phyloP scores from a whole-genome alignment of 1,284 basidiomycete species.

The Apiotrichum gracile region DNA sequence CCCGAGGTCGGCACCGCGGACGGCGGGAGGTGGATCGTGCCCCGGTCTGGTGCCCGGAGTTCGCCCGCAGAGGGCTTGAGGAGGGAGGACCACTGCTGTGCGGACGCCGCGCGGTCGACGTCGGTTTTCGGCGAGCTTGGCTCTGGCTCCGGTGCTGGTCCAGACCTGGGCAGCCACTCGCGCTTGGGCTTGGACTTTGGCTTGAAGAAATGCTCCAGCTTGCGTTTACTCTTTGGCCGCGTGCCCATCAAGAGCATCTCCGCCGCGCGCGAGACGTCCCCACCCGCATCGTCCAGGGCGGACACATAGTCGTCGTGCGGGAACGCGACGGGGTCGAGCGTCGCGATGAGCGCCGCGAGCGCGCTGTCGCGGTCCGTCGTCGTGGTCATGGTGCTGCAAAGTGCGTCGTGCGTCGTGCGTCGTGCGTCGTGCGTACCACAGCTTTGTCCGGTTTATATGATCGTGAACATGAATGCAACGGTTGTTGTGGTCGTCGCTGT shows the following conservation, averaged over 20 bases:
- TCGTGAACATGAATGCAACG: not conserved
- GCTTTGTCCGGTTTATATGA: not conserved
- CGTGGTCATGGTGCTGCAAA: not conserved
- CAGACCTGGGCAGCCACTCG: not conserved
- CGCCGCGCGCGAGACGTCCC: slow-evolving; percentile 57
- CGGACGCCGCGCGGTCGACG: slow-evolving; percentile 3
- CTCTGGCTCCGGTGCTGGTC: not conserved
- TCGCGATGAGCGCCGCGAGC: slow-evolving; percentile 34
- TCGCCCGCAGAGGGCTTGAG: slow-evolving; percentile 1
- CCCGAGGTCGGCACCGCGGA: slow-evolving; percentile 53
- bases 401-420: not conserved
- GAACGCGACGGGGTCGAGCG: slow-evolving; percentile 39
- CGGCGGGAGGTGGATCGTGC: slow-evolving; percentile 37
- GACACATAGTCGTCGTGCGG: slow-evolving; percentile 49
- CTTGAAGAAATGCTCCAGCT: slow-evolving; percentile 4
- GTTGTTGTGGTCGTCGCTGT: not conserved
- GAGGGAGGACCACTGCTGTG: slow-evolving; percentile 15
- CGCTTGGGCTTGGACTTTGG: not conserved
- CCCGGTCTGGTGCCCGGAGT: too few species aligned
- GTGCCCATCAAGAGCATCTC: slow-evolving; percentile 47
- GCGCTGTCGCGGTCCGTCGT: slow-evolving; percentile 21
- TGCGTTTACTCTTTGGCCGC: not conserved
- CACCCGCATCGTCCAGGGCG: slow-evolving; percentile 57
- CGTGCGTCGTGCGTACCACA: too few species aligned
- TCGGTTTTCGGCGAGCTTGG: slow-evolving; percentile 30